Evolutionary conservation across 306 rosid species (phyloP), one percentile per base, ranked within the genome.

Genomic region (Cicer yamashitae): DNA sequence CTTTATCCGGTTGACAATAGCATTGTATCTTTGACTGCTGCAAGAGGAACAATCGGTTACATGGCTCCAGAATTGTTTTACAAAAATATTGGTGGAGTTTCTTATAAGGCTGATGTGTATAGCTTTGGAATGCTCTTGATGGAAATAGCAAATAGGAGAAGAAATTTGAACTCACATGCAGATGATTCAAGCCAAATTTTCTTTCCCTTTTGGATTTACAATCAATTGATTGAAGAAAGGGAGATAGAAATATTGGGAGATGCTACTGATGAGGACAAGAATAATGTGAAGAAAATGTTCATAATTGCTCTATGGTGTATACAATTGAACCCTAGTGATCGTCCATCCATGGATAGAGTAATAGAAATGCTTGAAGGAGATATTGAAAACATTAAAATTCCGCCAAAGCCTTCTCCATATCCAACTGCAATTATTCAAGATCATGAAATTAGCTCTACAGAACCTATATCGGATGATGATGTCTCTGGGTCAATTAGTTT

Each of bases 241-340:
- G 68, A 70, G 5, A 68, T 61, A 1, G 70, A 84, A 2, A 53
- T 84, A 7, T 53, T 84, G 1, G 76, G 41, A 17, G 73, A 61
- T 44, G 48, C 5, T 0, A 6, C 34, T 0, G 18, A 66, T 7
- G 12, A 71, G 0, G 84, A 78, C 6, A 39, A 13, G 64, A 40
- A n/a, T 1, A 1, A 30, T 2, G 60, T 3, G 0, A 81, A 67
- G 9, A 81, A 62, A 47, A 75, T 86, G 87, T 30, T 81, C n/a
- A 25, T 71, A 22, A 67, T 81, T 4, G 82, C 87, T 0, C 39
- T 86, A 4, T 86, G 85, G 82, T 81, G 89, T 64, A 83, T 81
- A 65, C 77, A 86, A 2, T 17, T 83, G 56, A 81, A 70, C 20
- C 82, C 89, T 0, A 37, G 2, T 1, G 70, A 81, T 10, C 82